Conservation (phyloP, 495 filamentous ascomycete species). For the Immersiella caudata region DNA sequence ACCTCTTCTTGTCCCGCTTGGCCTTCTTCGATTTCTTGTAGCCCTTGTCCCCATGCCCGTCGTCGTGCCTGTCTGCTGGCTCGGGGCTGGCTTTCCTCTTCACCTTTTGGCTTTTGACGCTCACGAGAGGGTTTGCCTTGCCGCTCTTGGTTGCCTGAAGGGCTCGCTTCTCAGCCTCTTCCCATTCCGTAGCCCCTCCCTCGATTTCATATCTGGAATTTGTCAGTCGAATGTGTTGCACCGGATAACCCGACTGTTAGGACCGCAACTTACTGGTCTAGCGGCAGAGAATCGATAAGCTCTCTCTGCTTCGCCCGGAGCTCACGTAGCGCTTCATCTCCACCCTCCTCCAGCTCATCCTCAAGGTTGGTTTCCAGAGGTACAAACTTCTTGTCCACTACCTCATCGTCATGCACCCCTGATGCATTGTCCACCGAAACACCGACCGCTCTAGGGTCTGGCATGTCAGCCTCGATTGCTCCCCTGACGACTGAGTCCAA, state of each 20-base stretch:
- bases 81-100: conserved; percentile 83
- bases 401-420: conserved; percentile 61
- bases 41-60: conserved; percentile 58
- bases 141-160: conserved; percentile 56
- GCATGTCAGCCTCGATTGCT: conserved; percentile 71
- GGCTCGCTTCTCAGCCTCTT: conserved; percentile 80
- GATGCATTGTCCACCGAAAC: conserved; percentile 58
- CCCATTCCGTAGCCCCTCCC: conserved; percentile 71
- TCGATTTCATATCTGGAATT: conserved; percentile 75
- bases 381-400: conserved; percentile 62
- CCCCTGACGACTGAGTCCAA: conserved; percentile 76
- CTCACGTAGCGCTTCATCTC: conserved; percentile 69
- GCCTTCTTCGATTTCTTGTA: conserved; percentile 61
- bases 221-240: conserved; percentile 42
- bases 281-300: conserved; percentile 83
- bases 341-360: conserved; percentile 86
- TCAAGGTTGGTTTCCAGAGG: conserved; percentile 72
- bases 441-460: conserved; percentile 56
- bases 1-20: conserved; percentile 48
- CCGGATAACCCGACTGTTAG: neutral
- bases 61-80: conserved; percentile 59
- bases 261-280: conserved; percentile 72
- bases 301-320: conserved; percentile 75
- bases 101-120: conserved; percentile 70
- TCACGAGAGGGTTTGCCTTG: conserved; percentile 71